Conservation (phyloP, 2,329 filamentous ascomycete species). For the Fusarium piperis region DNA sequence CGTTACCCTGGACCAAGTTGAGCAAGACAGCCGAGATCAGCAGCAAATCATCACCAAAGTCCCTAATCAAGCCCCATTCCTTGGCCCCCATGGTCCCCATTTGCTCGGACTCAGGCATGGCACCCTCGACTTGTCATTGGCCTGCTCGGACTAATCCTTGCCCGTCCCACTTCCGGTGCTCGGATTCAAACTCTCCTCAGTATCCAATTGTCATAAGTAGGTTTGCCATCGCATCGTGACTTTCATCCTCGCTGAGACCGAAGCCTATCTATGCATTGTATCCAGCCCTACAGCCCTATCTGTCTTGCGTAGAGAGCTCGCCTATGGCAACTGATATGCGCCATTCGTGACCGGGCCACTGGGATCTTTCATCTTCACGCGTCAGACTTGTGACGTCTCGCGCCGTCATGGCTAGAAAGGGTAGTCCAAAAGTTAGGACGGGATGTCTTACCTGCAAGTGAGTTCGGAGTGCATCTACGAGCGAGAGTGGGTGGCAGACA, state of each 20-base stretch:
- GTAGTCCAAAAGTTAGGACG: constrained; percentile 1
- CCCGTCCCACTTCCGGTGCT: not conserved
- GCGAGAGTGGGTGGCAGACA: not conserved
- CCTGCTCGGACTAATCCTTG: not conserved
- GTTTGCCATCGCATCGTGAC: not conserved
- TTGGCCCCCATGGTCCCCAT: not conserved
- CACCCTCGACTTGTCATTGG: not conserved
- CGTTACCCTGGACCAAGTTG: not conserved
- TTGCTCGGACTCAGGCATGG: not conserved
- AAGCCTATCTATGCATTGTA: not conserved
- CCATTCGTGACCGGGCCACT: not conserved
- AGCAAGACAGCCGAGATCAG: not conserved
- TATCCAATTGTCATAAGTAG: not conserved
- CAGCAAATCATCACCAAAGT: not conserved
- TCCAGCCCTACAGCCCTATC: not conserved
- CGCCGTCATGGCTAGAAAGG: not conserved
- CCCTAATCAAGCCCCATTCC: not conserved
- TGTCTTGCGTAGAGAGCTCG: not conserved
- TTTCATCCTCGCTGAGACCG: not conserved
- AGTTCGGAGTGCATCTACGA: not conserved
- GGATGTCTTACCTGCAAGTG: constrained; percentile 17
- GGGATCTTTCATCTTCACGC: not conserved
- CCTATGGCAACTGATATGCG: not conserved
- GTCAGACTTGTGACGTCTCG: not conserved
- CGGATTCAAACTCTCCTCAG: not conserved